Evolutionary conservation across 805 yeast species (phyloP), one percentile per base, ranked within the genome.

Genomic region (Jamesozyma lodderae): DNA sequence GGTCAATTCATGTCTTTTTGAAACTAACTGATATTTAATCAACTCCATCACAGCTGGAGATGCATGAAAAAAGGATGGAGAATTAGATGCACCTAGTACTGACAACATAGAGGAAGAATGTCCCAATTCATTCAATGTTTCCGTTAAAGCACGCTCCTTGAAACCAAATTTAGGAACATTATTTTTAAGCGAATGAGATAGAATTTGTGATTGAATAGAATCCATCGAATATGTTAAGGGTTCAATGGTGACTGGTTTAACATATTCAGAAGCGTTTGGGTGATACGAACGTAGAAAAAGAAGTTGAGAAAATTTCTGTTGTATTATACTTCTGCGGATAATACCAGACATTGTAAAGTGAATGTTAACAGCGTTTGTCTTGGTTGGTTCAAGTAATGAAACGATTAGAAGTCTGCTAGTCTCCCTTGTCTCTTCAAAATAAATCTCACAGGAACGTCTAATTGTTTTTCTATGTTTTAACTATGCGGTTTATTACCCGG

Each of bases 11-110:
- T 57, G 41, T 48, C 76, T 66, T 47, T 73, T 68, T 57, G 68
- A 66, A 31, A 71, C 68, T 30, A 77, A 53, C 59, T 78, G 75
- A 41, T 74, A 70, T 55, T 68, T 73, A 36, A 77, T 70, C 43
- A 81, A 69, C 37, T 76, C 75, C 48, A 56, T 42, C 2, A 56
- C 55, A 19, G 63, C 60, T 19, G 63, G 56, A 3, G 62, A 54
- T 1, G 56, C 49, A 41, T 57, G 60, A 15, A 57, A 37, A 21
- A 57, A 42, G 4, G 59, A 47, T 15, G 61, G 62, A 6, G 60
- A 47, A 36, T 59, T 59, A 25, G 59, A 42, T 6, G 59, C 48
- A 13, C 62, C 62, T 20, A 59, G 33, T 2, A 48, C 57, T 8
- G 57, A 51, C 7, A 59, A 33, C 45, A 55, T 36, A 9, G 57